A percentile compares a stretch with the other conserved stretches of the same genome.
Evolutionary conservation across 1,139 yeast species (phyloP).

Genomic region (Nadsonia starkeyi-henricii): DNA sequence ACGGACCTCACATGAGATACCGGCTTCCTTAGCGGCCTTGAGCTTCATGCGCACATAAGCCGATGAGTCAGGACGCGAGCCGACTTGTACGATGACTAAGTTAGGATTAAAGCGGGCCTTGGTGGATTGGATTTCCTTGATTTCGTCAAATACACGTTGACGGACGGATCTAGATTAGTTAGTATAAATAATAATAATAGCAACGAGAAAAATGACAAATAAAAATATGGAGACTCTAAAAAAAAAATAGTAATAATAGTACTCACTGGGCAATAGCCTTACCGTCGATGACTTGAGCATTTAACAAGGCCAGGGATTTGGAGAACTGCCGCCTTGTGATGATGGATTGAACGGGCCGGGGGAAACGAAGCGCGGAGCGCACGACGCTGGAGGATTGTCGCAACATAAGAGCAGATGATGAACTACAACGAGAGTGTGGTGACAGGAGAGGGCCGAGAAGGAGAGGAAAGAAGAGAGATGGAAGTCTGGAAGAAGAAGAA

Average conservation of each 20-base stretch:
- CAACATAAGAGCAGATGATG: too few species aligned
- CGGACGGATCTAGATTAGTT: constrained; percentile 16
- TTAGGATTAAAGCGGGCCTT: constrained; percentile 60
- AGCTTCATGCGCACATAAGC: constrained; percentile 94
- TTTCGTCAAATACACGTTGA: constrained; percentile 30
- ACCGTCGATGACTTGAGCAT: constrained; percentile 41
- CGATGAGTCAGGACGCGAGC: constrained; percentile 76
- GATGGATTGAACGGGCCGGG: background rate
- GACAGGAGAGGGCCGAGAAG: too few species aligned
- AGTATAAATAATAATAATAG: background rate
- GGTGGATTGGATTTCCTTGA: constrained; percentile 37
- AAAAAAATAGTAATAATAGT: background rate
- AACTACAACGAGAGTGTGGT: too few species aligned
- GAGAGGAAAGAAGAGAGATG: too few species aligned
- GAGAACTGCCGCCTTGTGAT: background rate
- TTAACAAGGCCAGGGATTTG: background rate
- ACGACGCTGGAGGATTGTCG: background rate
- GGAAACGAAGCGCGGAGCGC: background rate
- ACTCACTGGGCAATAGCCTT: constrained; percentile 43
- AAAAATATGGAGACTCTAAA: background rate
- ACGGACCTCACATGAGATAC: constrained; percentile 55
- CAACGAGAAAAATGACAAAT: background rate
- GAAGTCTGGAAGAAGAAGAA: too few species aligned
- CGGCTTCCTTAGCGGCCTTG: constrained; percentile 77
- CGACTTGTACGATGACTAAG: constrained; percentile 79